phyloP scores from a whole-genome alignment of 2,329 filamentous ascomycete genomes.

The Claviceps monticola region DNA sequence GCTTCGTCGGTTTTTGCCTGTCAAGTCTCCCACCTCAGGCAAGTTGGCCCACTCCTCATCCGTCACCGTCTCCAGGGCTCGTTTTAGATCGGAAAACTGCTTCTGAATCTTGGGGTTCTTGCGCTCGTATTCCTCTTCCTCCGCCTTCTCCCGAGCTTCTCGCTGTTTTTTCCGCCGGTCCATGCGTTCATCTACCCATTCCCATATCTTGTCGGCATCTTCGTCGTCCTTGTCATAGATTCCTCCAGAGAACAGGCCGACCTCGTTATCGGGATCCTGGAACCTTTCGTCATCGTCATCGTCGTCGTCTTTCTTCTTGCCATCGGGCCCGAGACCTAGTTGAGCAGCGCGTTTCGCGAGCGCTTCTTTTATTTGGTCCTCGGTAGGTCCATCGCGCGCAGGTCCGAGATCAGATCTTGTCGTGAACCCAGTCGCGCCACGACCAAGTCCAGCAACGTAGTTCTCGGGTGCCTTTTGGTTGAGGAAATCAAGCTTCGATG shows the following conservation, averaged over 20 bases:
- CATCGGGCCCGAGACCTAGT: constrained; percentile 56
- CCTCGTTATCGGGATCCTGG: constrained; percentile 94
- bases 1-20: constrained; percentile 77
- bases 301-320: constrained; percentile 59
- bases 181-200: constrained; percentile 95
- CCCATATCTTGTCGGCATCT: constrained; percentile 91
- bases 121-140: constrained; percentile 87
- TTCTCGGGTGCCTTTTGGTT: constrained; percentile 76
- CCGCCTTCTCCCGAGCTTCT: constrained; percentile 85
- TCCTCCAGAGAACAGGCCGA: constrained; percentile 86
- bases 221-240: constrained; percentile 97
- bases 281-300: constrained; percentile 68
- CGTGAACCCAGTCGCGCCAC: constrained; percentile 95
- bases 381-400: constrained; percentile 84
- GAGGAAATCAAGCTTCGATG: constrained; percentile 63
- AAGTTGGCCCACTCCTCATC: constrained; percentile 95
- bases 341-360: constrained; percentile 85
- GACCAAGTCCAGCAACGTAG: constrained; percentile 89
- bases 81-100: constrained; percentile 92
- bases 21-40: constrained; percentile 92
- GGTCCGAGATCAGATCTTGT: constrained; percentile 94
- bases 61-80: constrained; percentile 72
- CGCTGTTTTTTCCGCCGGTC: constrained; percentile 79
- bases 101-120: constrained; percentile 98
- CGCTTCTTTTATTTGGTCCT: constrained; percentile 96